Evolutionary conservation across 164 flowering plant genomes (phyloP).

Genomic region (Sextonia rubra): DNA sequence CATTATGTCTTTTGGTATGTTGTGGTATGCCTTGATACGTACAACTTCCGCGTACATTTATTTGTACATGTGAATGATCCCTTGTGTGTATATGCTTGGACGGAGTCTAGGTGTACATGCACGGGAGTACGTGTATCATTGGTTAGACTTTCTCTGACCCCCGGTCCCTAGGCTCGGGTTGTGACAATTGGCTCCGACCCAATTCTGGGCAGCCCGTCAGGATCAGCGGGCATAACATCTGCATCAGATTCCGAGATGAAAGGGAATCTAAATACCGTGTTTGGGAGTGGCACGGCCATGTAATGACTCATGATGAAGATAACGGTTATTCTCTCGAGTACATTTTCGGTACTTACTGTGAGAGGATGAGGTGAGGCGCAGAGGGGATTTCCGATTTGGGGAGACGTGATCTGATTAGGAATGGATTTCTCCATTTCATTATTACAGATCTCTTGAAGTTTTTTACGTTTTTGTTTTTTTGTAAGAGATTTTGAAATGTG

Average conservation of each 20-base stretch:
- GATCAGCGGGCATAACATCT: constrained; percentile 74
- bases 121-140: no score
- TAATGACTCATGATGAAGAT: constrained; percentile 84
- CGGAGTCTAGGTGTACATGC: no score
- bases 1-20: no score
- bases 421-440: no score
- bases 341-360: constrained; percentile 94
- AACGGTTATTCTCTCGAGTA: constrained; percentile 80
- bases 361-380: constrained; percentile 32
- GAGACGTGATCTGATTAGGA: not conserved
- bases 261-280: constrained; percentile 70
- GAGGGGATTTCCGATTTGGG: constrained; percentile 1
- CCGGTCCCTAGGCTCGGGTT: no score
- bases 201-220: constrained; percentile 91
- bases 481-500: not conserved
- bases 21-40: no score
- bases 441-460: no score
- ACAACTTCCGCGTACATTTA: no score
- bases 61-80: no score
- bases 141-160: no score
- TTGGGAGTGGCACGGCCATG: constrained; percentile 99
- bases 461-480: no score
- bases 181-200: constrained; percentile 65
- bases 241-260: constrained; percentile 75
- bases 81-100: no score